These are phyloP conservation scores for Sarcodon aspratus DNA, from an alignment of 768 basidiomycete species.

Conservation along the genomic window DNA sequence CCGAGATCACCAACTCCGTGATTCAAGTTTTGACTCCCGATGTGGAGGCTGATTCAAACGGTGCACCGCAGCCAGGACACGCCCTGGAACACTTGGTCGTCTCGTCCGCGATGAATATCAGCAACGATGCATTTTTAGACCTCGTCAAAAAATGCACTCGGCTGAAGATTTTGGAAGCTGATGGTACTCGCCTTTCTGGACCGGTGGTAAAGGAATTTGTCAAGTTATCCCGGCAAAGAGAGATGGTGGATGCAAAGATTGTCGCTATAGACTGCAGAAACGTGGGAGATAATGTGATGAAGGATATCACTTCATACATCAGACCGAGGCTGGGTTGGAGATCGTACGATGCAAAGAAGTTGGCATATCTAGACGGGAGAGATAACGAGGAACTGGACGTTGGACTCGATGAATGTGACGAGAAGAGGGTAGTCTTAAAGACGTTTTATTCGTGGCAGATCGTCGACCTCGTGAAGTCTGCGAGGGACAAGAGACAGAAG, in stretches of 20 bases:
- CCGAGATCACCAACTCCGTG: slow-evolving; percentile 62
- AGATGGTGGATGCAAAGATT: slow-evolving; percentile 38
- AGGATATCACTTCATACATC: slow-evolving; percentile 45
- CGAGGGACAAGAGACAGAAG: slow-evolving; percentile 58
- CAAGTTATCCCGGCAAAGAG: slow-evolving; percentile 34
- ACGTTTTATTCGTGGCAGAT: slow-evolving; percentile 82
- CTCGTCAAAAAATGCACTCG: slow-evolving; percentile 55
- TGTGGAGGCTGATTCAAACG: not conserved
- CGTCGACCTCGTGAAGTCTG: slow-evolving; percentile 62
- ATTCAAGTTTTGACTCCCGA: slow-evolving; percentile 50
- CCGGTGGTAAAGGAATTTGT: slow-evolving; percentile 60
- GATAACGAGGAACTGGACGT: slow-evolving; percentile 58
- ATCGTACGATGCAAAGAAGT: slow-evolving; percentile 56
- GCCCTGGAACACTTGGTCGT: slow-evolving; percentile 62
- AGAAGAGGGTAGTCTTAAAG: slow-evolving; percentile 62
- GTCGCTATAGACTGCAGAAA: slow-evolving; percentile 70
- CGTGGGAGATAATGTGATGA: slow-evolving; percentile 48
- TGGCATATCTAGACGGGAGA: slow-evolving; percentile 59
- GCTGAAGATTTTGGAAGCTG: slow-evolving; percentile 62
- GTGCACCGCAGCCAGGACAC: slow-evolving; percentile 40
- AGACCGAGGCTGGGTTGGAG: slow-evolving; percentile 70
- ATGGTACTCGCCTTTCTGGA: slow-evolving; percentile 65
- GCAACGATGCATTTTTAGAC: slow-evolving; percentile 47
- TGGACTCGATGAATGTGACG: slow-evolving; percentile 78
- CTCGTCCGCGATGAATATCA: slow-evolving; percentile 54